Evolutionary conservation across 192 early-diverging fungal species (phyloP).

Genomic region (Glomus cerebriforme): DNA sequence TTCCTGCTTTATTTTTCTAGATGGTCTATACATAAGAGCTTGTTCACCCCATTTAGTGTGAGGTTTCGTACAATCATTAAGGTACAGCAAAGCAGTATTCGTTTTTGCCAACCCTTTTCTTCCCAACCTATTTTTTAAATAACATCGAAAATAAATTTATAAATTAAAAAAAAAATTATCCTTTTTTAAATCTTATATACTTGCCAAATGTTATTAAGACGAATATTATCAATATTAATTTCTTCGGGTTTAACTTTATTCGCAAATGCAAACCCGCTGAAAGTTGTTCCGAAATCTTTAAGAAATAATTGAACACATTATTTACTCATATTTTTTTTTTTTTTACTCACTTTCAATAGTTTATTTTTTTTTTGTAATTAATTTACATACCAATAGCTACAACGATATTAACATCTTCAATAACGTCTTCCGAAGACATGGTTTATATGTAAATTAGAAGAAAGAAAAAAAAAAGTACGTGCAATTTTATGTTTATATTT

Average conservation of each 20-base stretch:
- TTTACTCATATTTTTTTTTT: background rate
- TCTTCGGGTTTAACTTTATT: background rate
- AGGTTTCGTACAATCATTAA: background rate
- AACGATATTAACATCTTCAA: background rate
- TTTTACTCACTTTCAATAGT: no score
- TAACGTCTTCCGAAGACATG: background rate
- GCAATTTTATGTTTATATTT: no score
- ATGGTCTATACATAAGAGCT: constrained; percentile 1
- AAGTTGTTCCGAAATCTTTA: constrained; percentile 25
- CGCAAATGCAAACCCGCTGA: constrained; percentile 14
- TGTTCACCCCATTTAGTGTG: background rate
- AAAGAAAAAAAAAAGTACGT: background rate
- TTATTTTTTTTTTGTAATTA: background rate
- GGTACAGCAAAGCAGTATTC: constrained; percentile 1
- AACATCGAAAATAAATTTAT: background rate
- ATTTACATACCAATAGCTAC: constrained; percentile 21
- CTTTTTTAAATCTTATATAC: background rate
- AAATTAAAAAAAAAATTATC: background rate
- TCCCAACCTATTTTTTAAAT: background rate
- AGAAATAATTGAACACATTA: background rate
- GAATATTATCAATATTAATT: background rate
- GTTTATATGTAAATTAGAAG: background rate
- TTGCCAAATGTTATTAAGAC: background rate
- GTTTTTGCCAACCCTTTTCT: constrained; percentile 1
- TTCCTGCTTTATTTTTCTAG: background rate